Conservation (phyloP, 164 flowering plant species). For the Magnolia sinica region DNA sequence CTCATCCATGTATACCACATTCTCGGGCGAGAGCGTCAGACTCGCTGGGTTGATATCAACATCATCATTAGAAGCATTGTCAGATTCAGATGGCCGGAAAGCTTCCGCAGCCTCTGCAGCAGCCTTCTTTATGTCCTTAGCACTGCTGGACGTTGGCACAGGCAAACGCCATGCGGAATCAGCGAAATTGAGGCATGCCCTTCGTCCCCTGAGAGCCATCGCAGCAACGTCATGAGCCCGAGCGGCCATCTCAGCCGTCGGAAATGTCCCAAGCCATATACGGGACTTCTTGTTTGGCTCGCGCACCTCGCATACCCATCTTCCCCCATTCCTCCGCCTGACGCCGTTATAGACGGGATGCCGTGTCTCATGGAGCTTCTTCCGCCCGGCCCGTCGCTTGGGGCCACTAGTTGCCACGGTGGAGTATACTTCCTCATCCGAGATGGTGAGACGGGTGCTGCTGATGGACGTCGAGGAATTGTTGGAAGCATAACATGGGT, state of each 20-base stretch:
- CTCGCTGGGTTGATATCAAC: not conserved
- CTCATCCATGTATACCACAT: not conserved
- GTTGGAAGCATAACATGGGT: not conserved
- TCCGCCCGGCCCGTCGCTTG: constrained; percentile 61
- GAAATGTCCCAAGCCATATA: constrained; percentile 64
- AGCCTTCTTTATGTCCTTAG: constrained; percentile 20
- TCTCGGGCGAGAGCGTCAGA: not conserved
- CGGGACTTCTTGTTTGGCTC: constrained; percentile 52
- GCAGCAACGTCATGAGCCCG: constrained; percentile 35
- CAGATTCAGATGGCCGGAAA: not conserved
- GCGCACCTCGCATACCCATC: constrained; percentile 64
- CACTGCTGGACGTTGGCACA: constrained; percentile 14
- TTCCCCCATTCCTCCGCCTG: constrained; percentile 31
- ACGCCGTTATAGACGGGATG: constrained; percentile 74
- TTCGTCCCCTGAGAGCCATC: constrained; percentile 24
- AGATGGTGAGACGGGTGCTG: not conserved
- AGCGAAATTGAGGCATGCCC: constrained; percentile 24
- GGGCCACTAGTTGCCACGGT: constrained; percentile 5
- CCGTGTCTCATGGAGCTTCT: constrained; percentile 71
- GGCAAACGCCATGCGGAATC: constrained; percentile 25
- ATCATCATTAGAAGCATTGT: not conserved
- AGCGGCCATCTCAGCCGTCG: constrained; percentile 34
- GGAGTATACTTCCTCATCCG: not conserved
- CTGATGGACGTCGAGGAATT: not conserved
- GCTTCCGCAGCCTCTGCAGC: constrained; percentile 23